A percentile compares a stretch with the other conserved stretches of the same genome.
phyloP scores from a whole-genome alignment of 202 grass and related monocot species.

The Musa balbisiana region DNA sequence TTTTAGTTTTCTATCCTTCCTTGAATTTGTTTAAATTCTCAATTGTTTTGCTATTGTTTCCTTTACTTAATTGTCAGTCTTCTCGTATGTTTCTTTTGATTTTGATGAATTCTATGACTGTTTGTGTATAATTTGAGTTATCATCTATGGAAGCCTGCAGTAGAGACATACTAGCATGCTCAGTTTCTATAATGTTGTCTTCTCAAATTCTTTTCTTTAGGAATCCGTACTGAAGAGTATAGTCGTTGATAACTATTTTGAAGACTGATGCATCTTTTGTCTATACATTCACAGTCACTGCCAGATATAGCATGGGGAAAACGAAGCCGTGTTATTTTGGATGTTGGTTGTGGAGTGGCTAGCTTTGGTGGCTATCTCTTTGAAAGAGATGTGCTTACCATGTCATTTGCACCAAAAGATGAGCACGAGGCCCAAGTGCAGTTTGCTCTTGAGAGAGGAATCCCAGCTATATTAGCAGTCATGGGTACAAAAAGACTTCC shows the following conservation, averaged over 20 bases:
- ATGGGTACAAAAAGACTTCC: conserved; percentile 99
- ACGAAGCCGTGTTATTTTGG: conserved; percentile 60
- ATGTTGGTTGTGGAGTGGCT: conserved; percentile 97
- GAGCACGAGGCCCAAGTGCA: conserved; percentile 99
- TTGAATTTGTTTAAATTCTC: too few relatives aligned
- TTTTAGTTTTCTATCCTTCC: too few relatives aligned
- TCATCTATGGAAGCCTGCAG: not conserved
- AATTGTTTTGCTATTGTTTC: not conserved
- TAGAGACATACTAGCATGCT: not conserved
- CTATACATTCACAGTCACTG: conserved; percentile 41
- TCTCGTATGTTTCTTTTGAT: not conserved
- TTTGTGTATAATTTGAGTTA: not conserved
- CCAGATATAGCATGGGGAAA: conserved; percentile 90
- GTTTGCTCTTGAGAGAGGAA: conserved; percentile 96
- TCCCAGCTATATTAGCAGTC: conserved; percentile 96
- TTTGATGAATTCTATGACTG: not conserved
- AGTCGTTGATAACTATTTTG: not conserved
- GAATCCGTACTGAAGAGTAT: too few relatives aligned
- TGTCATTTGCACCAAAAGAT: conserved; percentile 99
- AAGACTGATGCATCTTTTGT: conserved; percentile 4
- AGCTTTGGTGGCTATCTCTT: conserved; percentile 99
- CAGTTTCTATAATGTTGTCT: not conserved
- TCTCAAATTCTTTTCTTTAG: not conserved
- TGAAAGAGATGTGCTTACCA: conserved; percentile 80
- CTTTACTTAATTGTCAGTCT: not conserved